A percentile compares a stretch with the other conserved stretches of the same genome.
Evolutionary conservation across 164 flowering plant species (phyloP).

Genomic region (Umbilicus rupestris): DNA sequence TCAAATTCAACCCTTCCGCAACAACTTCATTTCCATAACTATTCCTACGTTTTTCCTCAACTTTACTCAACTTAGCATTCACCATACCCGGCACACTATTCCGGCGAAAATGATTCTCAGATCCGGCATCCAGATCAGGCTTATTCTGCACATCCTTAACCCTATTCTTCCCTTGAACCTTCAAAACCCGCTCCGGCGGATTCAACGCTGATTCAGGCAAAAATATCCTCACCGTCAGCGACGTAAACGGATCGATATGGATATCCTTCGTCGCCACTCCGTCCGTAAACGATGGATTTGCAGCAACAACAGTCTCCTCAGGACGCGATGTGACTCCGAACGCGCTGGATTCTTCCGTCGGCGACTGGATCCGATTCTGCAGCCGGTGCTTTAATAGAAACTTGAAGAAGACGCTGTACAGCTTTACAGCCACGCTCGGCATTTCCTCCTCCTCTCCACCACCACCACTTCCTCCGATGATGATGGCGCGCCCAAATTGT

Average conservation of each 20-base stretch:
- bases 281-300: constrained; percentile 74
- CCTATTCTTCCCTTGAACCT: constrained; percentile 11
- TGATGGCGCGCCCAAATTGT: too few relatives aligned
- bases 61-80: not conserved
- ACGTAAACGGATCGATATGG: constrained; percentile 54
- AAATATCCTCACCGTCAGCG: constrained; percentile 35
- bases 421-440: constrained; percentile 82
- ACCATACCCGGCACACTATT: constrained; percentile 22
- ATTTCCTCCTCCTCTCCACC: constrained; percentile 23
- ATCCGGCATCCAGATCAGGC: constrained; percentile 11
- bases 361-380: constrained; percentile 49
- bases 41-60: constrained; percentile 24
- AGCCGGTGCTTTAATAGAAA: constrained; percentile 71
- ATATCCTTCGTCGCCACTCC: constrained; percentile 93
- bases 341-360: constrained; percentile 24
- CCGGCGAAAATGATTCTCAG: constrained; percentile 19
- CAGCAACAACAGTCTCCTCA: constrained; percentile 61
- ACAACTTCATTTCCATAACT: constrained; percentile 24
- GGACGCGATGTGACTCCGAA: constrained; percentile 87
- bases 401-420: constrained; percentile 88
- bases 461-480: not conserved
- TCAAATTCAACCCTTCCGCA: constrained; percentile 26
- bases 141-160: not conserved
- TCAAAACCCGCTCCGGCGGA: constrained; percentile 26
- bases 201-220: constrained; percentile 34